A percentile compares a stretch with the other conserved stretches of the same genome.
Evolutionary conservation across 169 alveolate genomes (phyloP).

Genomic region (Condylostoma magnum): DNA sequence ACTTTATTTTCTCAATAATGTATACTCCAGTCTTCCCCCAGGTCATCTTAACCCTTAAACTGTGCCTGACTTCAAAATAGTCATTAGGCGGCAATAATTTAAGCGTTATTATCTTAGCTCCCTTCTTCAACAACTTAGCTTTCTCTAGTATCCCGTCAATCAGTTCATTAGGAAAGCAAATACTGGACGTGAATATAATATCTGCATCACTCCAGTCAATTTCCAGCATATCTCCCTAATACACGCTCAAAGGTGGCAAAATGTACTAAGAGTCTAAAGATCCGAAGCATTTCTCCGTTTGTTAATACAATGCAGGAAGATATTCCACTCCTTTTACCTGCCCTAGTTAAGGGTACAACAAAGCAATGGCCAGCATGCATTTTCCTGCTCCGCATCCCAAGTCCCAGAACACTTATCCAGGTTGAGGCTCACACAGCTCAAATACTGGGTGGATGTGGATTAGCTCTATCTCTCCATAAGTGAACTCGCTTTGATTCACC

Average conservation of each 20-base stretch:
- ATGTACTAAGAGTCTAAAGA: not conserved
- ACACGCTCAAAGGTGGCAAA: conserved; percentile 24
- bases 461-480: conserved; percentile 51
- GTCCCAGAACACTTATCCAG: conserved; percentile 54
- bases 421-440: conserved; percentile 33
- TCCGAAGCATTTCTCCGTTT: not conserved
- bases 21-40: conserved; percentile 50
- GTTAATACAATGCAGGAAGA: conserved; percentile 31
- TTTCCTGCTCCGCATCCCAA: conserved; percentile 61
- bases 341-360: conserved; percentile 28
- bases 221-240: conserved; percentile 40
- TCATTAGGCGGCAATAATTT: conserved; percentile 33
- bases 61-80: conserved; percentile 1
- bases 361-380: conserved; percentile 31
- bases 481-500: conserved; percentile 31
- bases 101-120: conserved; percentile 40
- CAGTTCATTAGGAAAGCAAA: conserved; percentile 50
- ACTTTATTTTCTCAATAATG: not conserved
- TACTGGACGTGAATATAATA: conserved; percentile 39
- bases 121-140: conserved; percentile 31
- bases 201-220: conserved; percentile 53
- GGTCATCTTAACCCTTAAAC: conserved; percentile 42
- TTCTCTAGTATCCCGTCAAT: conserved; percentile 41
- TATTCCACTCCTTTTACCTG: conserved; percentile 41
- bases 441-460: conserved; percentile 35